Evolutionary conservation across 2,329 filamentous ascomycete species (phyloP).

Genomic region (Allantophomopsis lycopodina): DNA sequence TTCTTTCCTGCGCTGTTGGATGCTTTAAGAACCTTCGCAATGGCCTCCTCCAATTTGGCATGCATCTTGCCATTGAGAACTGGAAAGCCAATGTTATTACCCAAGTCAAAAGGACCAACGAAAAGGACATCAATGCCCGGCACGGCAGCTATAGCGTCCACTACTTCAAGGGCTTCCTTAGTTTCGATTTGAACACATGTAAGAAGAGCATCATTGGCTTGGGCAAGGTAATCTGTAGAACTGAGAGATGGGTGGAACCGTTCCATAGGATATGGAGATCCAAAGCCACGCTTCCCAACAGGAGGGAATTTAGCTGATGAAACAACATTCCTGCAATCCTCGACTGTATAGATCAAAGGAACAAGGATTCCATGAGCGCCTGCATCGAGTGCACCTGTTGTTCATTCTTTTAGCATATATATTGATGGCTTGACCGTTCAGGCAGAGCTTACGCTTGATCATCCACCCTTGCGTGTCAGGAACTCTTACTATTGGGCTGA

Average conservation of each 20-base stretch:
- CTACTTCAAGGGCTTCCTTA: slow-evolving; percentile 40
- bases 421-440: slow-evolving; percentile 2
- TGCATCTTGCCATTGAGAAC: slow-evolving; percentile 46
- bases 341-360: slow-evolving; percentile 37
- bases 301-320: slow-evolving; percentile 41
- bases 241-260: slow-evolving; percentile 31
- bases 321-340: slow-evolving; percentile 36
- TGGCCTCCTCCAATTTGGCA: slow-evolving; percentile 42
- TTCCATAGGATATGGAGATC: slow-evolving; percentile 38
- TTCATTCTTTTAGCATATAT: slow-evolving; percentile 5
- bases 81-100: slow-evolving; percentile 46
- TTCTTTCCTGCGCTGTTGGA: slow-evolving; percentile 50
- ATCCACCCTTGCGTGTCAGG: slow-evolving; percentile 42
- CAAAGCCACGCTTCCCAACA: slow-evolving; percentile 36
- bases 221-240: slow-evolving; percentile 39
- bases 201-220: slow-evolving; percentile 41
- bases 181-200: slow-evolving; percentile 60
- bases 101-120: slow-evolving; percentile 55
- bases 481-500: slow-evolving; percentile 41
- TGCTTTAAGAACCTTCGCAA: slow-evolving; percentile 41
- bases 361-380: slow-evolving; percentile 43
- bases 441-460: slow-evolving; percentile 33
- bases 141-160: slow-evolving; percentile 48
- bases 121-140: slow-evolving; percentile 49
- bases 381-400: slow-evolving; percentile 37